phyloP scores from a whole-genome alignment of 768 basidiomycete genomes.

The Daedalea quercina region DNA sequence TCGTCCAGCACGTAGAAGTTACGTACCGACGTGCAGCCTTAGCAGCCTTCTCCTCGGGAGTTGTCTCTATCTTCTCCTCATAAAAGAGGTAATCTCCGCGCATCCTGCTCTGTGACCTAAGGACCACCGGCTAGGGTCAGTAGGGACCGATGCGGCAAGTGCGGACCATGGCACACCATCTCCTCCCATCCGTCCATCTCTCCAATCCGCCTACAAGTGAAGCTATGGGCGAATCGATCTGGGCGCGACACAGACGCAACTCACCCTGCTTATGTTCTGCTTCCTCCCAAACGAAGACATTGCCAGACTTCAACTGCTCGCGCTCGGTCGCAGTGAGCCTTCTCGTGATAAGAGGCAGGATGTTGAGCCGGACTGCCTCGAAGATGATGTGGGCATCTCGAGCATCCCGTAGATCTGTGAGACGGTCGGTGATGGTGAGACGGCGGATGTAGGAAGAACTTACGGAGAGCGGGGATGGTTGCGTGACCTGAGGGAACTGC shows the following conservation, averaged over 20 bases:
- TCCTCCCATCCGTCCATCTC: conserved; percentile 77
- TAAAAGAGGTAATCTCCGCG: conserved; percentile 78
- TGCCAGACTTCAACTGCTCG: conserved; percentile 63
- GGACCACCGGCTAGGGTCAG: no score
- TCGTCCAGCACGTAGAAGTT: not conserved
- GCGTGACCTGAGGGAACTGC: not conserved
- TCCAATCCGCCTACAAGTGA: conserved; percentile 35
- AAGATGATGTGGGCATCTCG: conserved; percentile 71
- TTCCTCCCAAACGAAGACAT: conserved; percentile 84
- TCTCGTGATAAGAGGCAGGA: conserved; percentile 65
- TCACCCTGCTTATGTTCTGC: conserved; percentile 52
- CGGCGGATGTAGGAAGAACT: not conserved
- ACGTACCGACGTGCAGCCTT: conserved; percentile 72
- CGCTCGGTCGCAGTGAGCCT: conserved; percentile 65
- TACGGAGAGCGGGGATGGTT: conserved; percentile 3
- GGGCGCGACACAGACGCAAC: conserved; percentile 15
- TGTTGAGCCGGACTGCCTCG: conserved; percentile 66
- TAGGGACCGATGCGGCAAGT: no score
- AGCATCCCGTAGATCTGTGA: conserved; percentile 69
- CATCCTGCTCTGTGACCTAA: conserved; percentile 83
- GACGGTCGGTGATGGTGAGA: not conserved
- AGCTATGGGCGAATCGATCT: conserved; percentile 16
- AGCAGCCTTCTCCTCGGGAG: conserved; percentile 70
- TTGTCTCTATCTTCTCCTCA: conserved; percentile 77
- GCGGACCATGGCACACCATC: conserved; percentile 44